Evolutionary conservation across 495 filamentous ascomycete species (phyloP), one percentile per base, ranked within the genome.

Genomic region (Aspergillus olivimuriae): DNA sequence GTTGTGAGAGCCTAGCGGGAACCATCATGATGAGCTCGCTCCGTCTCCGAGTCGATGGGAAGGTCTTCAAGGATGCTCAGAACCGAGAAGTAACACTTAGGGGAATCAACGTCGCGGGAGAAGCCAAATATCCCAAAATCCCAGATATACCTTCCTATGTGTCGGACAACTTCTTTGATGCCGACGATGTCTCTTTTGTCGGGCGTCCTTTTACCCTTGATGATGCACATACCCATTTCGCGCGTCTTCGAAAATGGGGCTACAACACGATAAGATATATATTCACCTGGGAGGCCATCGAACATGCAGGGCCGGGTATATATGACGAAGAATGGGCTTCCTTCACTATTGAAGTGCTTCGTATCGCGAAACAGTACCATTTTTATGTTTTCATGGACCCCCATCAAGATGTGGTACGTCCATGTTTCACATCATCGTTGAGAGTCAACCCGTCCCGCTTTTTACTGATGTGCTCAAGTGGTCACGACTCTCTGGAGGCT

Each of bases 221-320:
- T 39, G 89, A 95, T 26, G 87, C 92, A 1, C 82, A 89, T 51
- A 71, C 78, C 1, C 92, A 98, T 56, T 95, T 98, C 60, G 77
- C 85, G n/a, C 72, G 89, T 23, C 63, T 98, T 40, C 82, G 83
- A 48, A 84, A 82, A 48, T 95, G 78, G 72, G 92, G 92, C 5
- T 98, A 95, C 64, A 98, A 96, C 63, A 87, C 86, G 1, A 91
- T 98, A 39, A 76, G 92, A 55, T 98, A 98, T 58, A 75, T 98
- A 47, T 98, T 95, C 60, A 97, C 91, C 0, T 98, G 92, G 92
- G 92, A 98, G 61, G 91, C 92, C n/a, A 91, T 98, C 55, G 92
- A 98, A 67, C 82, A 89, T 46, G 82, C 82, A 10, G 92, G 90
- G 0, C 92, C 92, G n/a, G 89, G 89, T 1, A 85, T 74, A 49